A percentile compares a stretch with the other conserved stretches of the same genome.
phyloP scores from a whole-genome alignment of 23 red algal species.

The Gracilaria caudata region DNA sequence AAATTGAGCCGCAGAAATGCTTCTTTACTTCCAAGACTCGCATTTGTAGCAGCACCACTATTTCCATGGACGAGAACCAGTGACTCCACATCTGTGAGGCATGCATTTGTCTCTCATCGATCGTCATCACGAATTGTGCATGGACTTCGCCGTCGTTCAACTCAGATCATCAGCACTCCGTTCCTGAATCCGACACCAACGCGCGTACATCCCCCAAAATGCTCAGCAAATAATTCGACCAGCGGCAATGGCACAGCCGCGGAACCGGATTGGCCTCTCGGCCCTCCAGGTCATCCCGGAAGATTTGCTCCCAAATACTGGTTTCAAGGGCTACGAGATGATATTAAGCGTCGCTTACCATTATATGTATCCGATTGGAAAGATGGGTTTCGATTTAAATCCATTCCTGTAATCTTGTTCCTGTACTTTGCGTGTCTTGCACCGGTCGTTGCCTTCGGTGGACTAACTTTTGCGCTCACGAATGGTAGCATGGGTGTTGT shows the following conservation, averaged over 20 bases:
- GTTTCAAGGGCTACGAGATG: conserved; percentile 68
- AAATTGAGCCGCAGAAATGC: neutral
- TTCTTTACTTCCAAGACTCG: neutral
- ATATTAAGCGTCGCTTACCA: conserved; percentile 77
- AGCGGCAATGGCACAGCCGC: conserved; percentile 11
- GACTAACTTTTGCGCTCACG: conserved; percentile 85
- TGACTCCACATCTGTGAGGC: neutral
- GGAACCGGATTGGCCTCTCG: conserved; percentile 34
- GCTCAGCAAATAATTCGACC: neutral
- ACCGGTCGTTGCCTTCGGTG: conserved; percentile 93
- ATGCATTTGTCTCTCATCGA: conserved; percentile 12
- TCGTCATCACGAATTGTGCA: neutral
- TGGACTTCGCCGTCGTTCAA: neutral
- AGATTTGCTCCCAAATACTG: conserved; percentile 67
- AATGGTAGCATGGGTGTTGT: conserved; percentile 92
- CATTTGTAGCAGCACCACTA: neutral
- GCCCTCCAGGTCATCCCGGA: conserved; percentile 36
- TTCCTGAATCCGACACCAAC: neutral
- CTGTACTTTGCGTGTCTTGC: conserved; percentile 94
- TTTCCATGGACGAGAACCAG: neutral
- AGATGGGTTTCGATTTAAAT: conserved; percentile 80
- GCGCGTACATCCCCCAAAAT: neutral
- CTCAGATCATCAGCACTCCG: neutral
- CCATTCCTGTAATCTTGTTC: conserved; percentile 75
- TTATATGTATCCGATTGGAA: conserved; percentile 78